Percentiles rank a stretch among this genome's conserved stretches.
phyloP scores from a whole-genome alignment of 768 basidiomycete species.

The Paxillus ammoniavirescens region DNA sequence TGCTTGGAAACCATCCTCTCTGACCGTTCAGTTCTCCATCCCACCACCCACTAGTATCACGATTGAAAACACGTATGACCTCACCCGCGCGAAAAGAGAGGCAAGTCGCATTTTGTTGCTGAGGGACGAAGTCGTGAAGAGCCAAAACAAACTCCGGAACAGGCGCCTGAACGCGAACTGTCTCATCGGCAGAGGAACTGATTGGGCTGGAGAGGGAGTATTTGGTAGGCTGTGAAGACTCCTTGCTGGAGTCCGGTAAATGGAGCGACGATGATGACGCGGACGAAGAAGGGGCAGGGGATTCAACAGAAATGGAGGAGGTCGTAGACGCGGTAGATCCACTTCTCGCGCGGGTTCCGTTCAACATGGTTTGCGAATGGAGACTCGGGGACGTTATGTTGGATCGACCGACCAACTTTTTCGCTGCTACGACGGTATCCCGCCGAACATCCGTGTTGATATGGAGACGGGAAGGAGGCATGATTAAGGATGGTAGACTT shows the following conservation, averaged over 20 bases:
- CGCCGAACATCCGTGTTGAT: constrained; percentile 46
- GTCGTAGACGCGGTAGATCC: constrained; percentile 55
- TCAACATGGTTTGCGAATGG: constrained; percentile 12
- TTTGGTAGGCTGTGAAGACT: constrained; percentile 23
- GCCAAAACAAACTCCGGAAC: constrained; percentile 79
- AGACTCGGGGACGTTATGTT: constrained; percentile 26
- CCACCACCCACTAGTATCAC: constrained; percentile 95
- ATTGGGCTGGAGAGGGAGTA: constrained; percentile 34
- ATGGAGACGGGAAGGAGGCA: constrained; percentile 46
- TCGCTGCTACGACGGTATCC: constrained; percentile 32
- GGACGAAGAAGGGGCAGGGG: constrained; percentile 57
- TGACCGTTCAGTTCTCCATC: constrained; percentile 89
- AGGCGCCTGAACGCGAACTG: constrained; percentile 37
- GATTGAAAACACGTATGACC: constrained; percentile 86
- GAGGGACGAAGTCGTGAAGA: constrained; percentile 86
- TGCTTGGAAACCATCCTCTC: constrained; percentile 98
- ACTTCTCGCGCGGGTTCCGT: constrained; percentile 41
- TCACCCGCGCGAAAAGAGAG: constrained; percentile 89
- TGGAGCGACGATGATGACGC: constrained; percentile 48
- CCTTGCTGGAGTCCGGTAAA: constrained; percentile 33
- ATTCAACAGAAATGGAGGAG: constrained; percentile 55
- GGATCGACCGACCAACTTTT: constrained; percentile 29
- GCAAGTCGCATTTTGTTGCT: constrained; percentile 72
- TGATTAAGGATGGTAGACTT: constrained; percentile 17
- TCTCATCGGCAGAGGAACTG: constrained; percentile 47